phyloP scores from a whole-genome alignment of 805 yeast genomes.

The Saccharomycopsis capsularis region DNA sequence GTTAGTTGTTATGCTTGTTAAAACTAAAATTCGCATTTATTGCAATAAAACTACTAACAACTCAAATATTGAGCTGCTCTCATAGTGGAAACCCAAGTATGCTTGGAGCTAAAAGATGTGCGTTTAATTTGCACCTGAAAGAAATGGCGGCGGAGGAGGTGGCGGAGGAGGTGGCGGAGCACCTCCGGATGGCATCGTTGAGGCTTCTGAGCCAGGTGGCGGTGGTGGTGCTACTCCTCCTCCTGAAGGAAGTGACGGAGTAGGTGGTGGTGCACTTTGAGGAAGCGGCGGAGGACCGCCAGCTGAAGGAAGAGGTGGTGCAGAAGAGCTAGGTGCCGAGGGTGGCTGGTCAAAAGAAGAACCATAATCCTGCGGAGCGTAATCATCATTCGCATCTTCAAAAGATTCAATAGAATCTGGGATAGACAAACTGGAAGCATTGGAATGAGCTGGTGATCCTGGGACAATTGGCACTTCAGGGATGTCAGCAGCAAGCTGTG shows the following conservation, averaged over 20 bases:
- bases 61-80: too few relatives aligned
- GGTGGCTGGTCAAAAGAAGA: constrained; percentile 6
- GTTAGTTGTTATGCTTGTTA: too few relatives aligned
- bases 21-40: too few relatives aligned
- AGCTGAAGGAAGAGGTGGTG: constrained; percentile 1
- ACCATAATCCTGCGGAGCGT: background rate
- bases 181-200: constrained; percentile 8
- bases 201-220: constrained; percentile 4
- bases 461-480: constrained; percentile 10
- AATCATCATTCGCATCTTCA: constrained; percentile 17
- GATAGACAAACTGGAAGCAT: constrained; percentile 20
- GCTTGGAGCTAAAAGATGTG: too few relatives aligned
- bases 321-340: background rate
- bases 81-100: too few relatives aligned
- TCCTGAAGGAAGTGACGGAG: constrained; percentile 9
- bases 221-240: constrained; percentile 7
- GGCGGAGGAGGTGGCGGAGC: constrained; percentile 13
- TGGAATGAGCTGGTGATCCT: constrained; percentile 14
- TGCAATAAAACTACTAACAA: too few relatives aligned
- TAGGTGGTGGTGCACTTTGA: constrained; percentile 15
- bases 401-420: constrained; percentile 22
- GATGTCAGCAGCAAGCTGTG: background rate
- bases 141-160: too few relatives aligned
- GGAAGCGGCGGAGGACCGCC: constrained; percentile 4
- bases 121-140: too few relatives aligned